Conservation (phyloP, 208 protist species). For the Trypanosoma brucei region DNA sequence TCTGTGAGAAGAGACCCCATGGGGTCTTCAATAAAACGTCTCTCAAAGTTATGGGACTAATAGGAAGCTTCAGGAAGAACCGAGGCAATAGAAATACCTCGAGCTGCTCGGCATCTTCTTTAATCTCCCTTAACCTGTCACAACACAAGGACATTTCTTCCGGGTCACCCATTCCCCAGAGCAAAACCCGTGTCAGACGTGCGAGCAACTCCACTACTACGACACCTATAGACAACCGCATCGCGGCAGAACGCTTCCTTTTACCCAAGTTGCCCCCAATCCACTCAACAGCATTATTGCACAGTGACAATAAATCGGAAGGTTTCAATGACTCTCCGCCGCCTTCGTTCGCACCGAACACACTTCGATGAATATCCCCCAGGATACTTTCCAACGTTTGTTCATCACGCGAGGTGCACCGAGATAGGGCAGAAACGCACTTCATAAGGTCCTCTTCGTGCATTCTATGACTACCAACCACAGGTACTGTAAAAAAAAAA, state of each 20-base stretch:
- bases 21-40: slow-evolving; percentile 23
- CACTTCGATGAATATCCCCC: slow-evolving; percentile 15
- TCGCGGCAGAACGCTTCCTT: slow-evolving; percentile 1
- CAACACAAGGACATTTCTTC: background rate
- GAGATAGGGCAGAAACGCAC: slow-evolving; percentile 12
- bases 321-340: background rate
- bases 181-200: slow-evolving; percentile 23
- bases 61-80: slow-evolving; percentile 24
- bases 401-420: slow-evolving; percentile 9
- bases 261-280: slow-evolving; percentile 13
- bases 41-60: slow-evolving; percentile 11
- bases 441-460: slow-evolving; percentile 13
- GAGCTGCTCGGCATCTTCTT: slow-evolving; percentile 15
- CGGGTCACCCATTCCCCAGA: slow-evolving; percentile 7
- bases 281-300: slow-evolving; percentile 9
- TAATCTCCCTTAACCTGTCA: slow-evolving; percentile 1
- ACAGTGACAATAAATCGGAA: slow-evolving; percentile 6
- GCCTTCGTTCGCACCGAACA: slow-evolving; percentile 10
- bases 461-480: slow-evolving; percentile 12
- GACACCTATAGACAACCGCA: slow-evolving; percentile 11
- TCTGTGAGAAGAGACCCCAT: slow-evolving; percentile 13
- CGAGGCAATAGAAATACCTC: slow-evolving; percentile 21
- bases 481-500: slow-evolving; percentile 4
- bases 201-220: slow-evolving; percentile 22
- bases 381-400: slow-evolving; percentile 3